Evolutionary conservation across 1,139 yeast species (phyloP), one percentile per base, ranked within the genome.

Genomic region (Sugiyamaella grinbergsii): DNA sequence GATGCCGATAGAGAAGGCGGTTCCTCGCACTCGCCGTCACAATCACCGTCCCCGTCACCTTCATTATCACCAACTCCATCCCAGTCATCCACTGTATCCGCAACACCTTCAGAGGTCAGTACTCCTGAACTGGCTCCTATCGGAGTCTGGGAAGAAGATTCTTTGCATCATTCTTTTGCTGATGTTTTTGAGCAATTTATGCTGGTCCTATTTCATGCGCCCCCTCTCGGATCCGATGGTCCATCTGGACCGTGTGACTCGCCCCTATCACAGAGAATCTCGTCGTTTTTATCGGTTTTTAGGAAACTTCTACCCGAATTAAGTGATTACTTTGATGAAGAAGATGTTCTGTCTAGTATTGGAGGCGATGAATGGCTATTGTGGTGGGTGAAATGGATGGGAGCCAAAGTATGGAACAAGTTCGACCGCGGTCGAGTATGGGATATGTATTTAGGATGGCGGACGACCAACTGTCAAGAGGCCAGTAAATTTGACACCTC

Each of bases 351-450:
- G 48, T 75, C 80, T 51, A 78, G 82, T 42, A 57, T 62, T 16
- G 71, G 80, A 44, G 91, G 88, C 60, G 94, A 87, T 60, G 94
- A 86, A 63, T 91, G 97, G 97, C 73, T 90, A 32, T 77, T 88
- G 33, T 91, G 96, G 95, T 91, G 97, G 97, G 73, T 90, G 57
- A 88, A 90, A 64, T 90, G 88, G 76, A 80, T 88, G 63, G 97
- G 97, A n/a, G 80, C 94, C 10, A 86, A 87, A 67, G 91, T 85
- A 6, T 83, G 95, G 81, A 84, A 91, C 48, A 77, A 84, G 55
- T 76, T 77, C 56, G 96, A 89, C 67, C 71, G 96, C 50, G 96
- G 94, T 3, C 75, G 96, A 55, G 76, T 89, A 15, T 91, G 97
- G 97, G 98, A 91, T 71, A 71, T 82, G 60, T 69, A 90, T 51